Base-by-base conservation (phyloP, 2,329 filamentous ascomycete species). In the Dothistroma pini region DNA sequence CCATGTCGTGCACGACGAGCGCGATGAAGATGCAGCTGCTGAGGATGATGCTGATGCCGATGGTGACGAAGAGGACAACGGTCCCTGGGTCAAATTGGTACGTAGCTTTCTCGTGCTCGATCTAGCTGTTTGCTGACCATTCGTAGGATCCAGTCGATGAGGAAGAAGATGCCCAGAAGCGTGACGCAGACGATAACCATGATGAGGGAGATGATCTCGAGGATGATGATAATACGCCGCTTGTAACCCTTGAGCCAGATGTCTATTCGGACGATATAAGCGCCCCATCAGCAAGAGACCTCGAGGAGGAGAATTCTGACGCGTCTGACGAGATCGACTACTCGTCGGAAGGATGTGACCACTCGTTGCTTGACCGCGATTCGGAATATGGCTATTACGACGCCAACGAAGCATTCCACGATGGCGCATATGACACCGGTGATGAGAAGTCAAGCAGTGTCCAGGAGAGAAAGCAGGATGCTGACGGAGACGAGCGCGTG, bases 21-120 rank as follows among this genome's bases (percentile, higher is more conserved):
- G 81, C 53, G 74, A 79, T 49, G 87, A 85, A 75, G 81, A 83
- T 67, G 75, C 79, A 60, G 79, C 83, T 58, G 77, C 84, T 70
- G 76, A 48, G 16, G n/a, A 34, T 44, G 51, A 48, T 29, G 56
- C 44, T 57, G 44, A 22, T 32, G 32, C 25, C 9, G 56, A 57
- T n/a, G 44, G 34, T 34, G 41, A 57, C 25, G 55, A 53, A 31
- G 56, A 52, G 38, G 49, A 51, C 38, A 34, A 58, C 19, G 35
- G 32, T 29, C 11, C 32, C 14, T 53, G 54, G 38, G 34, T 31
- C 11, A 19, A 51, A 5, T 19, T 51, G 19, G 48, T 51, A 4
- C 29, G 48, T 29, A 12, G 9, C 2, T n/a, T n/a, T 6, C 19
- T n/a, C 19, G n/a, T n/a, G 16, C 54, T 7, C 22, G 48, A 1